Conservation (phyloP, 257 asterid genomes). For the Cruciata laevipes region DNA sequence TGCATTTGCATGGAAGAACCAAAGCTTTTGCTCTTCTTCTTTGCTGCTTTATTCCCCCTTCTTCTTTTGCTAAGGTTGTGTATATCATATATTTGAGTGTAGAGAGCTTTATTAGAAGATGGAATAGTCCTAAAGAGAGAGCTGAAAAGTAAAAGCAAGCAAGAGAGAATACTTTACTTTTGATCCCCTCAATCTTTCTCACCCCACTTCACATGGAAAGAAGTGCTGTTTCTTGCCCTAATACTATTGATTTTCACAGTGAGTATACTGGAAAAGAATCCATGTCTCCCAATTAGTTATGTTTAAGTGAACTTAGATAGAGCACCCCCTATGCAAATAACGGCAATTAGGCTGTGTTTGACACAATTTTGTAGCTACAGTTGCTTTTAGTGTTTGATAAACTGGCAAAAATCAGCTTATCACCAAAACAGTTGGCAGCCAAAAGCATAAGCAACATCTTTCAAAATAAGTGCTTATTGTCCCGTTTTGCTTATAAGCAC, state of each 20-base stretch:
- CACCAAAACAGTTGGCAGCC: too few relatives aligned
- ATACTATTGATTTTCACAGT: background rate
- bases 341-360: too few relatives aligned
- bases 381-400: too few relatives aligned
- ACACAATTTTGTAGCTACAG: too few relatives aligned
- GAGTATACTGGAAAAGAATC: slow-evolving; percentile 4
- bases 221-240: slow-evolving; percentile 29
- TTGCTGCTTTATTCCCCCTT: slow-evolving; percentile 37
- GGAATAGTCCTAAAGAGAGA: slow-evolving; percentile 75
- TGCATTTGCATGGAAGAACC: slow-evolving; percentile 48
- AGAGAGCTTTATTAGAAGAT: slow-evolving; percentile 65
- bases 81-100: slow-evolving; percentile 21
- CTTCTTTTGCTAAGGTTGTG: slow-evolving; percentile 21
- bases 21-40: slow-evolving; percentile 29
- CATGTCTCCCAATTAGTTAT: slow-evolving; percentile 15
- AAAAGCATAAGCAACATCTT: too few relatives aligned
- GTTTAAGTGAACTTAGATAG: too few relatives aligned
- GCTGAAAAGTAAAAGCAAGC: slow-evolving; percentile 55
- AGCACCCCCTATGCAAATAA: too few relatives aligned
- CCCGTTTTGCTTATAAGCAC: too few relatives aligned
- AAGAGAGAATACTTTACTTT: slow-evolving; percentile 33
- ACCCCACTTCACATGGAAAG: slow-evolving; percentile 68
- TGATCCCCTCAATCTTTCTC: slow-evolving; percentile 27
- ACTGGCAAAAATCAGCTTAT: too few relatives aligned
- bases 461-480: too few relatives aligned